Conservation (phyloP, 2,329 filamentous ascomycete species). For the Trichoderma hamatum region DNA sequence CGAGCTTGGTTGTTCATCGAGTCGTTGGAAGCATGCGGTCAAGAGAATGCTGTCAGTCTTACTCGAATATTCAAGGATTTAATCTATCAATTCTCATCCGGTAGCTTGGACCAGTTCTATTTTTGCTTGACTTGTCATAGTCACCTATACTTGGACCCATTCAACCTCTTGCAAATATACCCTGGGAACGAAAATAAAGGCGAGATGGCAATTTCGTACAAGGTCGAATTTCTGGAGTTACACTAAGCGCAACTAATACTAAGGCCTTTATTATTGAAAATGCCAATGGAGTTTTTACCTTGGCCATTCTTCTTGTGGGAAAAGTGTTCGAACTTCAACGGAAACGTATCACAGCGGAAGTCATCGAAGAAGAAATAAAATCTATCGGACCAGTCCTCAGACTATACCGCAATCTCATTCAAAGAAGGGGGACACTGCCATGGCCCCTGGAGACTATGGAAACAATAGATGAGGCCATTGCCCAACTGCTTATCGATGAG, state of each 20-base stretch:
- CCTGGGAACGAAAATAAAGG: conserved; percentile 37
- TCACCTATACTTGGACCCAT: conserved; percentile 33
- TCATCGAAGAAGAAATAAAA: conserved; percentile 33
- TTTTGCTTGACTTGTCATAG: conserved; percentile 42
- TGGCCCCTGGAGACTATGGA: background rate
- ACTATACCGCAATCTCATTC: conserved; percentile 35
- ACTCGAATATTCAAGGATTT: conserved; percentile 20
- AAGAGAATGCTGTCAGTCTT: conserved; percentile 32
- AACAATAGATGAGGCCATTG: background rate
- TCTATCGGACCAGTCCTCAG: conserved; percentile 32
- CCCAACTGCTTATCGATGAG: background rate
- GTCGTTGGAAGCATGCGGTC: conserved; percentile 41
- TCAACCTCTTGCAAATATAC: conserved; percentile 34
- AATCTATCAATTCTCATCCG: conserved; percentile 27
- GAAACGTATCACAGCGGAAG: conserved; percentile 6
- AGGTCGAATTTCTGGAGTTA: conserved; percentile 27
- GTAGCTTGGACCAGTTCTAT: conserved; percentile 17
- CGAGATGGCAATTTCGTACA: conserved; percentile 39
- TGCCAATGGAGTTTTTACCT: conserved; percentile 42
- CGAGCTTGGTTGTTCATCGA: conserved; percentile 40
- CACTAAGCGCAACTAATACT: conserved; percentile 5
- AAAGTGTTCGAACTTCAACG: conserved; percentile 25
- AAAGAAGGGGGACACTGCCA: conserved; percentile 26
- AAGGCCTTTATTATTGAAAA: conserved; percentile 27
- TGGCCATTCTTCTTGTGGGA: conserved; percentile 39